These are phyloP conservation scores for Coprinopsis marcescibilis DNA, from an alignment of 768 basidiomycete genomes.

Conservation along the genomic window DNA sequence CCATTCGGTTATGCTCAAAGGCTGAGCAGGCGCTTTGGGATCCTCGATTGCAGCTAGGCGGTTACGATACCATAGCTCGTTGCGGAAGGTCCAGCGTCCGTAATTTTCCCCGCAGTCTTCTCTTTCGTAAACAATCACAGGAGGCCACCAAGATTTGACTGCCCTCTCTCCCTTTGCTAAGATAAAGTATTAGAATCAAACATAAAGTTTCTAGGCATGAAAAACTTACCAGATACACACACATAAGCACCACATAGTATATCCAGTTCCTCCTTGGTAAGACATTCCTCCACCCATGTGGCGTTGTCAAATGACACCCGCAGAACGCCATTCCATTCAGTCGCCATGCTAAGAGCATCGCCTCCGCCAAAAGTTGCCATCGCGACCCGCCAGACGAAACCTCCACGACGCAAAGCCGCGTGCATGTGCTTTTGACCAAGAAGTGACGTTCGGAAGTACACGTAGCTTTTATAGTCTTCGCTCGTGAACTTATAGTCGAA, in stretches of 20 bases:
- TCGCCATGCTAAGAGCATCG: neutral
- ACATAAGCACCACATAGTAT: conserved; percentile 6
- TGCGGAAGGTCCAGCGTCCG: neutral
- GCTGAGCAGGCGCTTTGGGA: neutral
- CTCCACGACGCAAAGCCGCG: neutral
- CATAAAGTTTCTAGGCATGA: neutral
- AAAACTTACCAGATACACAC: conserved; percentile 4
- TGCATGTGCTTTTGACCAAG: conserved; percentile 1
- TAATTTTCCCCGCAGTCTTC: conserved; percentile 7
- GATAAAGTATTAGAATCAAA: neutral
- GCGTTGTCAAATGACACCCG: neutral
- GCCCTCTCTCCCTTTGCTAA: neutral
- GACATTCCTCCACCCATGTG: neutral
- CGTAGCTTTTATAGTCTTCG: conserved; percentile 1
- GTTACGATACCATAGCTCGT: neutral
- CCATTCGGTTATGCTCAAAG: neutral
- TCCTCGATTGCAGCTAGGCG: neutral
- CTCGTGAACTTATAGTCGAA: neutral
- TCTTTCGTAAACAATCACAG: neutral
- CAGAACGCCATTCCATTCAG: neutral
- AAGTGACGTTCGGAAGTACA: neutral
- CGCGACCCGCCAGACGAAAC: conserved; percentile 1
- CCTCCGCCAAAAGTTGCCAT: neutral
- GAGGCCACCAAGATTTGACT: conserved; percentile 5
- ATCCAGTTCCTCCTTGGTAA: conserved; percentile 1